A percentile compares a stretch with the other conserved stretches of the same genome.
These are phyloP conservation scores for Aspergillus wentii DNA, from an alignment of 495 filamentous ascomycete species.

Conservation along the genomic window DNA sequence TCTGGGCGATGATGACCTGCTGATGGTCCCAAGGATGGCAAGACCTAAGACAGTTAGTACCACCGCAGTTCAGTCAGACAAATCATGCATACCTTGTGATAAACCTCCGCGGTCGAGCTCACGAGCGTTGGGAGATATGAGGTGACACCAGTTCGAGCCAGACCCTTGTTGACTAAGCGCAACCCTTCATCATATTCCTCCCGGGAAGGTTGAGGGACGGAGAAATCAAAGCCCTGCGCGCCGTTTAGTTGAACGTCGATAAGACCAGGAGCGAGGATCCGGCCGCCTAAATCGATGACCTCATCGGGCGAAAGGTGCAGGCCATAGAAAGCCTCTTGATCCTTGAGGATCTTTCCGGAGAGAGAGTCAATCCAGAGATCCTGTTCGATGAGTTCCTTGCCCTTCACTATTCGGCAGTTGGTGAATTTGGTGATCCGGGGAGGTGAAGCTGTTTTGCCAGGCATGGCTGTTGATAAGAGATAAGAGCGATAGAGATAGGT, in stretches of 20 bases:
- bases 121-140: constrained; percentile 74
- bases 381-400: constrained; percentile 56
- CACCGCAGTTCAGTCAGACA: not conserved
- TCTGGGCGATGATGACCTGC: constrained; percentile 36
- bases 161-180: constrained; percentile 57
- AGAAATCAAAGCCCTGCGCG: constrained; percentile 83
- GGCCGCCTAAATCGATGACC: constrained; percentile 67
- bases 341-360: constrained; percentile 70
- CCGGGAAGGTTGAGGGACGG: constrained; percentile 59
- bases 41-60: constrained; percentile 36
- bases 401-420: constrained; percentile 68
- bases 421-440: constrained; percentile 73
- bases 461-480: too few relatives aligned
- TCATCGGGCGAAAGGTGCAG: constrained; percentile 48
- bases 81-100: constrained; percentile 46
- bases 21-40: constrained; percentile 70
- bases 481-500: too few relatives aligned
- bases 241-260: constrained; percentile 87
- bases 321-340: constrained; percentile 72
- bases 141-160: constrained; percentile 75
- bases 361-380: constrained; percentile 76
- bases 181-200: constrained; percentile 62
- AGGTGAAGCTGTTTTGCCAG: constrained; percentile 30
- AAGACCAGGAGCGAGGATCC: constrained; percentile 74
- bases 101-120: constrained; percentile 64